Evolutionary conservation across 148 eudicot genomes (phyloP).

Genomic region (Beta vulgaris): DNA sequence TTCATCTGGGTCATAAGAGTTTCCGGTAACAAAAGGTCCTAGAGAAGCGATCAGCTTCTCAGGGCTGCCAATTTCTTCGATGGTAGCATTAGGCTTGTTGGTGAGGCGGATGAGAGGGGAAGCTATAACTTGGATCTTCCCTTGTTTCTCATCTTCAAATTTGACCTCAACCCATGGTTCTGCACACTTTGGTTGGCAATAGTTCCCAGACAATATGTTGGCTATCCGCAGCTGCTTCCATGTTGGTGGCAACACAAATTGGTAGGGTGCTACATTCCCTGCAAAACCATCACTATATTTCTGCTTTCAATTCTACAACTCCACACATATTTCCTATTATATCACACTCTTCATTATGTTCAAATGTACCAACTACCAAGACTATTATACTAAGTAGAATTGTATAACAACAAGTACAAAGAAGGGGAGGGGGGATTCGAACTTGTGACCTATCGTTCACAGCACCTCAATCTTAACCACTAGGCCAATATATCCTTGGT

Average conservation of each 20-base stretch:
- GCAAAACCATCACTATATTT: constrained; percentile 44
- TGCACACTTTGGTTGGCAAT: constrained; percentile 97
- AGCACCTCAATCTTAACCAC: no score
- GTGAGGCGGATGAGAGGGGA: constrained; percentile 91
- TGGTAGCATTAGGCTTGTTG: constrained; percentile 82
- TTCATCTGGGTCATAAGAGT: constrained; percentile 74
- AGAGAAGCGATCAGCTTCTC: constrained; percentile 91
- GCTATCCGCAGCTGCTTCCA: constrained; percentile 91
- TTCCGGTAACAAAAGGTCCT: constrained; percentile 95
- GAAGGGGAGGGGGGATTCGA: no score
- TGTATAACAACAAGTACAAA: no score
- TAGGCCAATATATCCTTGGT: no score
- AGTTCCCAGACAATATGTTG: constrained; percentile 89
- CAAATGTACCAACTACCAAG: neutral
- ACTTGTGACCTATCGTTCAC: no score
- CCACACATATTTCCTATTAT: neutral
- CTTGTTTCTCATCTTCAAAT: constrained; percentile 86
- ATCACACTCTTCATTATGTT: neutral
- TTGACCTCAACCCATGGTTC: constrained; percentile 99
- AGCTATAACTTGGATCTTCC: constrained; percentile 88
- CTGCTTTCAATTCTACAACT: constrained; percentile 15
- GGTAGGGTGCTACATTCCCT: constrained; percentile 97
- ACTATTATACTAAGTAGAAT: no score
- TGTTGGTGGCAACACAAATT: constrained; percentile 78
- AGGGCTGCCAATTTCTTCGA: constrained; percentile 90